Percentiles rank a stretch among this genome's conserved stretches.
These are phyloP conservation scores for Pyrrhoderma noxium DNA, from an alignment of 1,284 basidiomycete genomes.

Conservation along the genomic window DNA sequence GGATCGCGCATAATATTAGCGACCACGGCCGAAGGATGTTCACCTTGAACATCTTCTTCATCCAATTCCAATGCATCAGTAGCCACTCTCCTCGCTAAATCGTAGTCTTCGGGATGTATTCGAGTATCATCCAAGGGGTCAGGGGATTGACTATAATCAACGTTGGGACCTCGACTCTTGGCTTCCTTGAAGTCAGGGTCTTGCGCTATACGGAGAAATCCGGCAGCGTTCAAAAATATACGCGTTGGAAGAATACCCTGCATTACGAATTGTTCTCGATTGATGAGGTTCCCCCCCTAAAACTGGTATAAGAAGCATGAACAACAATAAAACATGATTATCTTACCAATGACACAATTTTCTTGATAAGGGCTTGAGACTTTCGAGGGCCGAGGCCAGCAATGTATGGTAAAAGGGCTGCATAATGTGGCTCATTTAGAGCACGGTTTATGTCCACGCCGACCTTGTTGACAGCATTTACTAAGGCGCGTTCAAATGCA, in stretches of 20 bases:
- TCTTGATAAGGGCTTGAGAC: slow-evolving; percentile 79
- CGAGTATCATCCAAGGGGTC: slow-evolving; percentile 95
- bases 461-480: slow-evolving; percentile 85
- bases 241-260: slow-evolving; percentile 74
- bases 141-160: slow-evolving; percentile 39
- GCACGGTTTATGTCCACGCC: slow-evolving; percentile 96
- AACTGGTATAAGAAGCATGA: slow-evolving; percentile 7
- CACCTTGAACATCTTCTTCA: slow-evolving; percentile 88
- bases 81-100: slow-evolving; percentile 97
- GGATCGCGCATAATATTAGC: slow-evolving; percentile 79
- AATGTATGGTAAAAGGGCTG: slow-evolving; percentile 83
- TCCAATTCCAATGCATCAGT: slow-evolving; percentile 94
- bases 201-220: slow-evolving; percentile 83
- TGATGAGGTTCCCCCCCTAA: slow-evolving; percentile 78
- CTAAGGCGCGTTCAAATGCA: slow-evolving; percentile 81
- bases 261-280: slow-evolving; percentile 81
- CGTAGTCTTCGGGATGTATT: slow-evolving; percentile 97
- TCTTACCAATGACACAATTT: slow-evolving; percentile 64
- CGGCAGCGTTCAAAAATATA: slow-evolving; percentile 86
- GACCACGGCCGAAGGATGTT: slow-evolving; percentile 85
- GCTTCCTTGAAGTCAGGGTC: slow-evolving; percentile 52
- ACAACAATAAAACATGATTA: slow-evolving; percentile 8
- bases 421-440: slow-evolving; percentile 81
- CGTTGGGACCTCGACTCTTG: slow-evolving; percentile 65
- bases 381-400: slow-evolving; percentile 95